Evolutionary conservation across 1,139 yeast species (phyloP).

Genomic region (Meyerozyma guilliermondii): DNA sequence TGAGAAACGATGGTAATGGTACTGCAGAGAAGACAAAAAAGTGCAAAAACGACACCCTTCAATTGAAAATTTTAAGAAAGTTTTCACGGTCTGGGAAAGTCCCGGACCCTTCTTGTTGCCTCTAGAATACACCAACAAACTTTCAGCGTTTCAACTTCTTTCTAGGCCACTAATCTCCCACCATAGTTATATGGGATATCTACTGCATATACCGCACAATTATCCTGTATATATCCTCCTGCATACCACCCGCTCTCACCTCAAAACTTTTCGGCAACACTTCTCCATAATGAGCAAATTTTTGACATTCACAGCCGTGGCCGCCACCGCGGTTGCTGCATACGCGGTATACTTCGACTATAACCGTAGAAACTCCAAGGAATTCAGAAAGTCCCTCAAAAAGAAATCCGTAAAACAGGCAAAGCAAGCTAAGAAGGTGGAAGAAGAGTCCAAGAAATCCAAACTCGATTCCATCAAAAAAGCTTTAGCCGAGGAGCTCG

Average conservation of each 20-base stretch:
- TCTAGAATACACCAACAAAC: too few species aligned
- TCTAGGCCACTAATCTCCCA: too few species aligned
- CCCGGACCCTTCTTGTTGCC: too few species aligned
- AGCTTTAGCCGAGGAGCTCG: slow-evolving; percentile 60
- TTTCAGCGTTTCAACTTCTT: too few species aligned
- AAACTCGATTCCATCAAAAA: slow-evolving; percentile 57
- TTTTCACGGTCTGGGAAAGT: too few species aligned
- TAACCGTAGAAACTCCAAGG: slow-evolving; percentile 76
- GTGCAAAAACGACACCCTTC: too few species aligned
- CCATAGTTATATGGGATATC: too few species aligned
- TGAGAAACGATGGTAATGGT: neutral
- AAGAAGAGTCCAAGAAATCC: slow-evolving; percentile 55
- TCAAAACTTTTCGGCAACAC: neutral
- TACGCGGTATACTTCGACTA: slow-evolving; percentile 90
- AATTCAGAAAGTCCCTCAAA: slow-evolving; percentile 73
- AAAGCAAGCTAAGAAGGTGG: slow-evolving; percentile 51
- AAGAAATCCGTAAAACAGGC: slow-evolving; percentile 57
- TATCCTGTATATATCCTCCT: neutral
- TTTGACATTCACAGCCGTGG: slow-evolving; percentile 48
- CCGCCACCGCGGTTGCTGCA: slow-evolving; percentile 55
- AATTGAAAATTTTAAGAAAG: too few species aligned
- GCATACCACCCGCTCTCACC: neutral
- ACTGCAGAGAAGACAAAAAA: neutral
- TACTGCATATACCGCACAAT: too few species aligned
- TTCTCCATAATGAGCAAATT: slow-evolving; percentile 28